Evolutionary conservation across 371 early-diverging fungal species (phyloP).

Genomic region (Saksenaea vasiformis): DNA sequence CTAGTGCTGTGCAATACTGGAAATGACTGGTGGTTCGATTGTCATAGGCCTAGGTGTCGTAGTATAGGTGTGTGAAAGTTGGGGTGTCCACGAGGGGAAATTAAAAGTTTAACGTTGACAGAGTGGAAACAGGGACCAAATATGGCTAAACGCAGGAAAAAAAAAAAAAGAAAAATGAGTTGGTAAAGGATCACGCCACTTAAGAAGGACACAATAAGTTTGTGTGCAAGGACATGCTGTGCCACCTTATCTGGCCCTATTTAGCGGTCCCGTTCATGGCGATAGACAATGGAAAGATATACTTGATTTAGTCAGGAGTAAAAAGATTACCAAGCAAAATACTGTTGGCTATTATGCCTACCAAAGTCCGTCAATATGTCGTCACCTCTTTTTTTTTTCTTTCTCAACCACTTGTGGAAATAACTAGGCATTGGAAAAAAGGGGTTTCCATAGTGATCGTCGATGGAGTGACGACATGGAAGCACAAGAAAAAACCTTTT

Average conservation of each 20-base stretch:
- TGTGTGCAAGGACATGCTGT: background rate
- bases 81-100: conserved; percentile 1
- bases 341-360: background rate
- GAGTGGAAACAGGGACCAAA: background rate
- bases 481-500: background rate
- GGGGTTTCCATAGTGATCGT: background rate
- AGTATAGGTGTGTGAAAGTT: background rate
- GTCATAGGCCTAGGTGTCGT: background rate
- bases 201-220: conserved; percentile 1
- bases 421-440: background rate
- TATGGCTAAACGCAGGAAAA: background rate
- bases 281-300: conserved; percentile 1
- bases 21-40: too few species aligned
- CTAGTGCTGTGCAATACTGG: background rate
- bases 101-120: conserved; percentile 6
- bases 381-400: background rate
- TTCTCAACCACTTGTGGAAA: background rate
- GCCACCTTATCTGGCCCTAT: background rate
- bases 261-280: background rate
- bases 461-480: background rate
- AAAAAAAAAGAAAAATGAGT: background rate
- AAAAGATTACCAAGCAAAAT: conserved; percentile 5
- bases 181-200: background rate
- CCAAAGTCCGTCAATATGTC: conserved; percentile 1
- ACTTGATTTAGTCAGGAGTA: background rate